A percentile compares a stretch with the other conserved stretches of the same genome.
Conservation (phyloP, 345 rosid species). For the Eucalyptus sp. region DNA sequence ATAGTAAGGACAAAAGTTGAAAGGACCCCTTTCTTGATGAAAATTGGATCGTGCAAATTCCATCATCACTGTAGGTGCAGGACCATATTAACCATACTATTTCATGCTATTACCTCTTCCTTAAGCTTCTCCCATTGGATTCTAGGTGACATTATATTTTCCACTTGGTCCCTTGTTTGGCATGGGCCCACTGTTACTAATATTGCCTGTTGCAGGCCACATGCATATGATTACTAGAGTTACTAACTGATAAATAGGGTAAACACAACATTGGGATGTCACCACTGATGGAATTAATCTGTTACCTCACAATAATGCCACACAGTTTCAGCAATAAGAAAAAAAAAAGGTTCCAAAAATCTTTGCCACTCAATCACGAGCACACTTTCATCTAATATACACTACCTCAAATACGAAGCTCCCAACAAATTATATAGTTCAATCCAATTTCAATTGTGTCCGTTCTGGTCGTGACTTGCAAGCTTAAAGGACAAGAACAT, state of each 20-base stretch:
- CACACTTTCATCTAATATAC: not conserved
- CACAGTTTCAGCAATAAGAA: not conserved
- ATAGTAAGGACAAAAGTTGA: not conserved
- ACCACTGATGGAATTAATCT: not conserved
- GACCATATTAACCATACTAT: not conserved
- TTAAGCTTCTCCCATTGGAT: not conserved
- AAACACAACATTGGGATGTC: not conserved
- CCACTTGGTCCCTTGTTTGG: not conserved
- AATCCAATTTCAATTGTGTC: not conserved
- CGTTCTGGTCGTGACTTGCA: not conserved
- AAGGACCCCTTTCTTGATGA: not conserved
- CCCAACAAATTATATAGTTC: not conserved
- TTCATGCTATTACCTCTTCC: not conserved
- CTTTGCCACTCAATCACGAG: not conserved
- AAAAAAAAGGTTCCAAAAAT: not conserved
- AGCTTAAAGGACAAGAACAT: not conserved
- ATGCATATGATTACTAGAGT: not conserved
- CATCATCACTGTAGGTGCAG: not conserved
- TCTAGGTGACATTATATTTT: not conserved
- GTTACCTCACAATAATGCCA: not conserved
- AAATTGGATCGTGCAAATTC: not conserved
- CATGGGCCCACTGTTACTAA: not conserved
- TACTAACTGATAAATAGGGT: not conserved
- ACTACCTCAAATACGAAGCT: not conserved
- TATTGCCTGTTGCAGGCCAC: not conserved